Base-by-base conservation (phyloP, 352 stramenopile species). In the Phytophthora rubi region DNA sequence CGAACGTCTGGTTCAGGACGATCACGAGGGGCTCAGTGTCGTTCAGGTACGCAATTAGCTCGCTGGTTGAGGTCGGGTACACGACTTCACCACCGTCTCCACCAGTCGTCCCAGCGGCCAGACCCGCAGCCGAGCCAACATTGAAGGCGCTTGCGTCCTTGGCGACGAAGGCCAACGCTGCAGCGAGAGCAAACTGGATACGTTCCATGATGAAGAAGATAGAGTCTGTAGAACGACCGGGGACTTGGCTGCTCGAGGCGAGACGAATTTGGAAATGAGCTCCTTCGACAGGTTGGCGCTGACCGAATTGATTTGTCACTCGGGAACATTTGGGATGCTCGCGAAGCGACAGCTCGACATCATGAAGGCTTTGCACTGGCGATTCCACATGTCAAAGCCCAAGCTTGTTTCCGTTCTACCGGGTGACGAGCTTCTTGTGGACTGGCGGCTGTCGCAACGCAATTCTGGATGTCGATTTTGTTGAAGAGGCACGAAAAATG, bases 1-100 rank as follows among this genome's bases (percentile, higher is more conserved):
- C 70, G 35, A 84, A 78, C 1, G 55, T 64, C 56, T 81, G 66
- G 65, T 71, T 78, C 32, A 85, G 64, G n/a, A 82, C 59, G 35
- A 83, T 71, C 6, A 81, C 73, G 10, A 68, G 66, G 15, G 74
- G 53, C 30, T 62, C 53, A 6, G 45, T 62, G 26, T 73, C 56
- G 21, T 68, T 70, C 28, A 85, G 65, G 47, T 72, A 78, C 23
- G 35, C 5, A 53, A 75, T 70, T 13, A 84, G 71, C 61, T 84
- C 53, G 15, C 23, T 49, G 55, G 68, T 68, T 4, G 59, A 63
- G 10, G 47, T 79, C 8, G 74, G 75, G 55, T 74, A 78, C 39
- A 80, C 67, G 6, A 62, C 65, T 15, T 54, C 48, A 2, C 66
- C 73, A 26, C 56, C 54, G 49, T 54, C 76, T 21, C 76, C 76